These are phyloP conservation scores for Sugiyamaella qingdaonensis DNA, from an alignment of 805 yeast genomes.

Conservation along the genomic window DNA sequence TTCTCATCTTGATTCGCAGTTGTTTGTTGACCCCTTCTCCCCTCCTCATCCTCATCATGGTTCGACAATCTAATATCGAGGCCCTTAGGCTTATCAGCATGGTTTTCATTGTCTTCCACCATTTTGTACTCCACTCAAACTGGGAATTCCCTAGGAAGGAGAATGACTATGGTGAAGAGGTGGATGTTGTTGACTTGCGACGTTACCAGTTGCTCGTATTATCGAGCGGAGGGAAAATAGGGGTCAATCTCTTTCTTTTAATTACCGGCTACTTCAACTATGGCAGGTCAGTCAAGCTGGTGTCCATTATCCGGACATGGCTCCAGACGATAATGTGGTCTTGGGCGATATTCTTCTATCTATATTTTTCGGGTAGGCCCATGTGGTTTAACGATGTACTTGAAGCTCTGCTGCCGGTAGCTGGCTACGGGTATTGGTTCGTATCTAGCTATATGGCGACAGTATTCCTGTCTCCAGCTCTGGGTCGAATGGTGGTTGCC, in stretches of 20 bases:
- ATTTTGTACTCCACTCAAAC: not conserved
- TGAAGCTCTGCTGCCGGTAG: slow-evolving; percentile 1
- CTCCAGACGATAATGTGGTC: not conserved
- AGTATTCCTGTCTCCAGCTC: slow-evolving; percentile 1
- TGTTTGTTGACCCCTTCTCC: too few species aligned
- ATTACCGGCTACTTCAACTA: slow-evolving; percentile 6
- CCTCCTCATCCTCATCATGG: not conserved
- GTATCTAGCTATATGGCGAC: slow-evolving; percentile 1
- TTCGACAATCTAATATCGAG: slow-evolving; percentile 3
- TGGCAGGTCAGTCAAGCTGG: slow-evolving; percentile 3
- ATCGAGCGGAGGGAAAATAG: slow-evolving; percentile 3
- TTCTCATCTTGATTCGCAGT: too few species aligned
- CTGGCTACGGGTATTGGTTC: slow-evolving; percentile 5
- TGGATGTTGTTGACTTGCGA: not conserved
- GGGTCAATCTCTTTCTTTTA: slow-evolving; percentile 6
- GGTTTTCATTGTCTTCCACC: slow-evolving; percentile 4
- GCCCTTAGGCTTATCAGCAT: slow-evolving; percentile 2
- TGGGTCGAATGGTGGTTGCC: not conserved
- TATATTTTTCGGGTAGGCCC: not conserved
- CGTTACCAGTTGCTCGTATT: not conserved
- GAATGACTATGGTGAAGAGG: not conserved
- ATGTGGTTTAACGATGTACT: slow-evolving; percentile 1
- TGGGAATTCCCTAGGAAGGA: not conserved
- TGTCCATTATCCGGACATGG: slow-evolving; percentile 4
- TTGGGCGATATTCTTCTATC: slow-evolving; percentile 2